Evolutionary conservation across 2,329 filamentous ascomycete genomes (phyloP).

Genomic region (Triangularia verruculosa): DNA sequence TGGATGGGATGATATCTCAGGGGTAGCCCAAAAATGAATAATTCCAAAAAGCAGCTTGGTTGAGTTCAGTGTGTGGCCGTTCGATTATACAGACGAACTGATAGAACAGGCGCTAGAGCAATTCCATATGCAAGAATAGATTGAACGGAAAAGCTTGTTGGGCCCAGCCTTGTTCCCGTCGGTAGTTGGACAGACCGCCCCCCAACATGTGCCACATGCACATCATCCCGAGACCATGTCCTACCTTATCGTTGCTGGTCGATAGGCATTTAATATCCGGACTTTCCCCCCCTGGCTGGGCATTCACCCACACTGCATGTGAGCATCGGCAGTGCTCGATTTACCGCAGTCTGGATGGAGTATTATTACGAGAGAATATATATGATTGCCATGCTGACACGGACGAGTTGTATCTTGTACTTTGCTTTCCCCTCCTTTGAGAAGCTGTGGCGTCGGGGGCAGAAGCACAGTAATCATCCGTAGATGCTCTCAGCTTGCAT

Average conservation of each 20-base stretch:
- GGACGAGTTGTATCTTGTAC: not conserved
- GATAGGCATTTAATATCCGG: not conserved
- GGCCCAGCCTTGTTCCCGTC: not conserved
- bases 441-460: constrained; percentile 2
- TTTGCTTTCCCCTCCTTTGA: not conserved
- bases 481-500: constrained; percentile 2
- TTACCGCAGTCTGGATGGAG: not conserved
- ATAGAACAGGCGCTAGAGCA: not conserved
- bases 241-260: not conserved
- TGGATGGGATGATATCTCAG: not conserved
- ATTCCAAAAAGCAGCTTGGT: not conserved
- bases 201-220: not conserved
- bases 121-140: not conserved
- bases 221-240: not conserved
- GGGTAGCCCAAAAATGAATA: not conserved
- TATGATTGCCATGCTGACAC: not conserved
- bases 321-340: not conserved
- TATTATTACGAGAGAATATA: not conserved
- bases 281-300: not conserved
- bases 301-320: not conserved
- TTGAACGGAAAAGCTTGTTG: not conserved
- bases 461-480: not conserved
- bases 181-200: not conserved
- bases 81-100: not conserved
- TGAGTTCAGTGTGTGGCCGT: not conserved